Percentiles rank a stretch among this genome's conserved stretches.
Evolutionary conservation across 257 asterid species (phyloP).

Genomic region (Sherardia arvensis): DNA sequence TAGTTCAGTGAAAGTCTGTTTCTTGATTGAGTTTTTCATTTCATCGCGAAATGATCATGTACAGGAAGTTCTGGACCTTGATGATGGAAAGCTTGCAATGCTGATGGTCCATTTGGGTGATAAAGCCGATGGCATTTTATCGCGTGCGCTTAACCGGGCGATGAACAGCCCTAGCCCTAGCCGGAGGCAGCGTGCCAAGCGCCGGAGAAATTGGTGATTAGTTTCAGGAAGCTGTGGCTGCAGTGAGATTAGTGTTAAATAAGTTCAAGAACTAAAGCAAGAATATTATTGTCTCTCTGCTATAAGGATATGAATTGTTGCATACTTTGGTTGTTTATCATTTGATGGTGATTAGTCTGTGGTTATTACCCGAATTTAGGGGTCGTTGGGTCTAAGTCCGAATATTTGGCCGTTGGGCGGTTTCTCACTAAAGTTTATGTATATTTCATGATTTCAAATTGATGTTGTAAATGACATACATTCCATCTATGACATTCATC

Average conservation of each 20-base stretch:
- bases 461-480: too few species aligned
- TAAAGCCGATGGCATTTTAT: constrained; percentile 15
- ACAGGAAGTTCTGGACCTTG: constrained; percentile 18
- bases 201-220: too few species aligned
- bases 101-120: constrained; percentile 12
- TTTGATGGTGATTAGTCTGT: too few species aligned
- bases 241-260: not conserved
- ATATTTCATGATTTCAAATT: too few species aligned
- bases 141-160: constrained; percentile 13
- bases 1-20: not conserved
- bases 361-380: too few species aligned
- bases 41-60: not conserved
- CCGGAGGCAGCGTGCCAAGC: too few species aligned
- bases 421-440: too few species aligned
- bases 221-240: not conserved
- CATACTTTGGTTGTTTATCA: too few species aligned
- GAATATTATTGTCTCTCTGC: not conserved
- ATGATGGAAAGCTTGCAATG: constrained; percentile 15
- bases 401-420: too few species aligned
- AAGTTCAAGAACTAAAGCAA: not conserved
- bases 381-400: too few species aligned
- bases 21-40: not conserved
- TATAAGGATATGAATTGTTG: too few species aligned
- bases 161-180: not conserved
- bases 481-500: too few species aligned